These are phyloP conservation scores for Omphalea diandra DNA, from an alignment of 441 rosid species.

Conservation along the genomic window DNA sequence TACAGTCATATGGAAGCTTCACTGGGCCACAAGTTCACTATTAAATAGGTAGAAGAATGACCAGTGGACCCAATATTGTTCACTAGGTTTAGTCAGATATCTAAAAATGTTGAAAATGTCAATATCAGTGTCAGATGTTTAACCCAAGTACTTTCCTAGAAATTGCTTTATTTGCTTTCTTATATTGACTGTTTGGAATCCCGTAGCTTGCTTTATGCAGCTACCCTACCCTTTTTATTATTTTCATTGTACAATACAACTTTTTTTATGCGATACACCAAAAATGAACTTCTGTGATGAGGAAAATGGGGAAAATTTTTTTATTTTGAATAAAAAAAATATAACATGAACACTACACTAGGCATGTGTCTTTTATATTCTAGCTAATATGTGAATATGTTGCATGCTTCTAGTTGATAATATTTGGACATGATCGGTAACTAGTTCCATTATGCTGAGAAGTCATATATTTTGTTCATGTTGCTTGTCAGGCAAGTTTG, in stretches of 20 bases:
- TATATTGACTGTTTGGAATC: background rate
- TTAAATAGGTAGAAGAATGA: background rate
- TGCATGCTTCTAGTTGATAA: background rate
- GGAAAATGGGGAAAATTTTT: background rate
- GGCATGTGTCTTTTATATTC: background rate
- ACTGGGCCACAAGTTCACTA: background rate
- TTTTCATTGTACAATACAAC: background rate
- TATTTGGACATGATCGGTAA: background rate
- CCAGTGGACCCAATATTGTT: background rate
- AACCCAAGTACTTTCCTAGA: constrained; percentile 26
- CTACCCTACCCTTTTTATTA: constrained; percentile 4
- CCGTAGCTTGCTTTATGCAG: background rate
- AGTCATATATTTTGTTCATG: constrained; percentile 16
- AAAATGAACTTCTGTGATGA: background rate
- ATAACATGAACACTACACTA: background rate
- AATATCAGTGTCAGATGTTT: constrained; percentile 14
- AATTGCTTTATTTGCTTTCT: constrained; percentile 21
- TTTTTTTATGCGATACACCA: background rate
- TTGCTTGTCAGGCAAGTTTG: constrained; percentile 30
- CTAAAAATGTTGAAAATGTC: background rate
- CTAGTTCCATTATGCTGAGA: background rate
- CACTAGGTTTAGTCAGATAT: background rate
- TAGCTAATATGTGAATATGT: background rate
- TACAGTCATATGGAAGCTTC: background rate
- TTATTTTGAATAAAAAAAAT: background rate